These are phyloP conservation scores for Ceratobasidium sp. DNA, from an alignment of 1,284 basidiomycete species.

Conservation along the genomic window DNA sequence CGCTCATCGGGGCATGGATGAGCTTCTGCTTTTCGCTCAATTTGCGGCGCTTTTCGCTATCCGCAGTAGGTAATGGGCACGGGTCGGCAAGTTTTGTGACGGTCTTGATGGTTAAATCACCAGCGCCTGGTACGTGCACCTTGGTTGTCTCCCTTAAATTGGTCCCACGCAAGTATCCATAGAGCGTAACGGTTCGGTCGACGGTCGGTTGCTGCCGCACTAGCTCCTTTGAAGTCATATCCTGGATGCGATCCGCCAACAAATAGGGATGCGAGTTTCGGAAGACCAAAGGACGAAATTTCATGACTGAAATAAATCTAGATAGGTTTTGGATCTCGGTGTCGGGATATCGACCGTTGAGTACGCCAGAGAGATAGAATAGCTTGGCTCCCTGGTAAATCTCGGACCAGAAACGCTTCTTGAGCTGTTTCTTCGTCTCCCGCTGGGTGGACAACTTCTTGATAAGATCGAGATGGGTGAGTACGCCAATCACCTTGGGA, in stretches of 20 bases:
- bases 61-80: constrained; percentile 90
- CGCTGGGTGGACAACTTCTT: constrained; percentile 90
- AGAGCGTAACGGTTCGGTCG: constrained; percentile 90
- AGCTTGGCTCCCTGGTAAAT: constrained; percentile 99
- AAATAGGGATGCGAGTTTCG: constrained; percentile 95
- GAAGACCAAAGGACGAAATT: constrained; percentile 97
- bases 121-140: constrained; percentile 95
- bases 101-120: constrained; percentile 80
- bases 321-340: constrained; percentile 95
- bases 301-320: constrained; percentile 97
- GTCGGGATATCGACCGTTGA: constrained; percentile 98
- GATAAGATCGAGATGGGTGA: constrained; percentile 96
- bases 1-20: constrained; percentile 98
- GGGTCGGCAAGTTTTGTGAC: constrained; percentile 87
- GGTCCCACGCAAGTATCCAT: constrained; percentile 94
- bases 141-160: constrained; percentile 85
- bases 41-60: constrained; percentile 91
- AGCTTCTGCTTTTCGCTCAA: constrained; percentile 95
- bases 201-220: constrained; percentile 86
- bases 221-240: constrained; percentile 88
- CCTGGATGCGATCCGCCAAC: constrained; percentile 94
- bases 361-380: constrained; percentile 96
- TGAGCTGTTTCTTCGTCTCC: constrained; percentile 92
- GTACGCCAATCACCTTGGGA: constrained; percentile 96
- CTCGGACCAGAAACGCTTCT: constrained; percentile 99